Evolutionary conservation across 176 grass and related monocot genomes (phyloP), one percentile per base, ranked within the genome.

Genomic region (Aegilops tauschii): DNA sequence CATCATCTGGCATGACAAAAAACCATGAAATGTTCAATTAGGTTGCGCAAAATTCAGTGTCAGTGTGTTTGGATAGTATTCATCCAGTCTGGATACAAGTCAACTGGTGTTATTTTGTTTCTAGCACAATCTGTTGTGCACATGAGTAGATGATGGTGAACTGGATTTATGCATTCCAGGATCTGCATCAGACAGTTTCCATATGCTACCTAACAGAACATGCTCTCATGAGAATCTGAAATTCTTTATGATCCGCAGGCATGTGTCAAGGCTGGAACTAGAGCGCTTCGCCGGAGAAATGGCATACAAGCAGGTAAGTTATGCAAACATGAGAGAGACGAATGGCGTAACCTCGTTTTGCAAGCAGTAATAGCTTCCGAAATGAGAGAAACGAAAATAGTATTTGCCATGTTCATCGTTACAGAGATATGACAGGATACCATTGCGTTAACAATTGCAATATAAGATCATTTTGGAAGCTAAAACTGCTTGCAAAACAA

Each of bases 181-280:
- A 21, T 58, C 18, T 58, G 12, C 79, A 54, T 7, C 44, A 7
- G 29, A 63, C 62, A 47, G 8, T 30, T 86, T 29, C 25, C 83
- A 77, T 39, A 69, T 78, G 88, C 29, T 72, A n/a, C 72, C 64
- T 12, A 90, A 82, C 83, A 0, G 34, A 88, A 69, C 82, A 80
- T 89, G 76, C 6, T 6, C 28, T 71, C 11, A 34, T 27, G 7
- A 12, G 25, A 50, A 20, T 9, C 11, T 74, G 49, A 21, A 0
- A 34, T 58, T 31, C 12, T 87, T 76, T 75, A 74, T 35, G 6
- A 76, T 35, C 5, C 35, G 5, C 12, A 61, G 75, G 12, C 27
- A 44, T 67, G 39, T 50, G 44, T 37, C 23, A 29, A 25, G 13
- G 21, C 21, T 78, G 30, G 42, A 11, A 39, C 28, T 32, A 4